These are phyloP conservation scores for Zymoseptoria passerinii DNA, from an alignment of 2,329 filamentous ascomycete genomes.

Conservation along the genomic window DNA sequence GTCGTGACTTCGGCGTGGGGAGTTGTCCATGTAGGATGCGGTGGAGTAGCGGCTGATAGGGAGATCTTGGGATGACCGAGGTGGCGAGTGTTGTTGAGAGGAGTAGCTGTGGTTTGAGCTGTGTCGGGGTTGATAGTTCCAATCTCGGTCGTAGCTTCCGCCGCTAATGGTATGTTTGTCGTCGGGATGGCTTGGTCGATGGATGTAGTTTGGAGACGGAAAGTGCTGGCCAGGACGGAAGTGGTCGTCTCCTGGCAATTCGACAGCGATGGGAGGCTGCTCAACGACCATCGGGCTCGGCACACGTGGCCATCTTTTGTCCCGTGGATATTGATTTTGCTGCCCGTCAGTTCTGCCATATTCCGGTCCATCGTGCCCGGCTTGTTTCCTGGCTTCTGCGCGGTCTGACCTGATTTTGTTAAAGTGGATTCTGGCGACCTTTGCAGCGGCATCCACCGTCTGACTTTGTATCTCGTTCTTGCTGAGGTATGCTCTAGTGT, in stretches of 20 bases:
- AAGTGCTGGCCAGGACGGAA: slow-evolving; percentile 38
- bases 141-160: slow-evolving; percentile 44
- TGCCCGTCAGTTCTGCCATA: slow-evolving; percentile 18
- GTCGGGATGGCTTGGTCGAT: slow-evolving; percentile 44
- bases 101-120: slow-evolving; percentile 11
- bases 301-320: neutral
- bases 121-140: slow-evolving; percentile 48
- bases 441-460: slow-evolving; percentile 67
- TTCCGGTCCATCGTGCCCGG: slow-evolving; percentile 16
- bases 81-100: slow-evolving; percentile 10
- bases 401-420: slow-evolving; percentile 62
- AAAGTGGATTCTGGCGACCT: slow-evolving; percentile 73
- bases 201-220: slow-evolving; percentile 1
- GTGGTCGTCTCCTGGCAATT: slow-evolving; percentile 24
- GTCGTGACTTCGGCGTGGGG: slow-evolving; percentile 17
- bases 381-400: slow-evolving; percentile 31
- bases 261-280: slow-evolving; percentile 16
- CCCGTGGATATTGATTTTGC: slow-evolving; percentile 2
- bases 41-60: slow-evolving; percentile 29
- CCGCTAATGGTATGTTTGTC: slow-evolving; percentile 58
- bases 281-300: slow-evolving; percentile 1
- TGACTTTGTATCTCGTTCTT: slow-evolving; percentile 66
- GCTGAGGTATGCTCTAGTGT: slow-evolving; percentile 74
- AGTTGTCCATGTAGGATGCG: slow-evolving; percentile 1
- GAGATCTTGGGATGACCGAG: slow-evolving; percentile 35